phyloP scores from a whole-genome alignment of 2,329 filamentous ascomycete species.

The Colletotrichum agaves region DNA sequence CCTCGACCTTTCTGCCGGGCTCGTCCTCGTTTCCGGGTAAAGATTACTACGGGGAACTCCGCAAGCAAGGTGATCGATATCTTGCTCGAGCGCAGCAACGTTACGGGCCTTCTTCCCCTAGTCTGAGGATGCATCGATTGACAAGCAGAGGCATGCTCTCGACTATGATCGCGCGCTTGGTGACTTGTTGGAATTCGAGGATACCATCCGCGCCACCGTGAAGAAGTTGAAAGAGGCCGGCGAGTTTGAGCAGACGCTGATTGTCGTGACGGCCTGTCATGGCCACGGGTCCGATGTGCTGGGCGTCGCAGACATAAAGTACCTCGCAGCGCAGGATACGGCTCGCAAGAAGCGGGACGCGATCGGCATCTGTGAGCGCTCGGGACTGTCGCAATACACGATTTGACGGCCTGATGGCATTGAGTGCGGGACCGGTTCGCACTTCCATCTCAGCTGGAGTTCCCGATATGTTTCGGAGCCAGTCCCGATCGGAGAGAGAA shows the following conservation, averaged over 20 bases:
- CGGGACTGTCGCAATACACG: conserved; percentile 81
- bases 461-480: conserved; percentile 80
- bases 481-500: conserved; percentile 82
- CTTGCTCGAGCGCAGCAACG: conserved; percentile 70
- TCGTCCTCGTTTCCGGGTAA: conserved; percentile 73
- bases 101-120: conserved; percentile 86
- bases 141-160: conserved; percentile 89
- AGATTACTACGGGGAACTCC: conserved; percentile 83
- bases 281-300: conserved; percentile 91
- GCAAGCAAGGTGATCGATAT: conserved; percentile 80
- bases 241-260: conserved; percentile 78
- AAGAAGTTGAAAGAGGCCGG: conserved; percentile 72
- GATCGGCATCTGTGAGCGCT: conserved; percentile 77
- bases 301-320: conserved; percentile 83
- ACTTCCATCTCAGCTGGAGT: conserved; percentile 87
- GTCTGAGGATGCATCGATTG: conserved; percentile 85
- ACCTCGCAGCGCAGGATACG: conserved; percentile 71
- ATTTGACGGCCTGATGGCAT: conserved; percentile 65
- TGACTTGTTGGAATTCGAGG: conserved; percentile 86
- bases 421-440: conserved; percentile 76
- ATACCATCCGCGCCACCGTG: conserved; percentile 81
- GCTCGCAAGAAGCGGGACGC: conserved; percentile 81
- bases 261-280: conserved; percentile 87
- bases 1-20: conserved; percentile 80
- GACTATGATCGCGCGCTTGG: conserved; percentile 89